These are phyloP conservation scores for Pilatotrama ljubarskyi DNA, from an alignment of 768 basidiomycete species.

Conservation along the genomic window DNA sequence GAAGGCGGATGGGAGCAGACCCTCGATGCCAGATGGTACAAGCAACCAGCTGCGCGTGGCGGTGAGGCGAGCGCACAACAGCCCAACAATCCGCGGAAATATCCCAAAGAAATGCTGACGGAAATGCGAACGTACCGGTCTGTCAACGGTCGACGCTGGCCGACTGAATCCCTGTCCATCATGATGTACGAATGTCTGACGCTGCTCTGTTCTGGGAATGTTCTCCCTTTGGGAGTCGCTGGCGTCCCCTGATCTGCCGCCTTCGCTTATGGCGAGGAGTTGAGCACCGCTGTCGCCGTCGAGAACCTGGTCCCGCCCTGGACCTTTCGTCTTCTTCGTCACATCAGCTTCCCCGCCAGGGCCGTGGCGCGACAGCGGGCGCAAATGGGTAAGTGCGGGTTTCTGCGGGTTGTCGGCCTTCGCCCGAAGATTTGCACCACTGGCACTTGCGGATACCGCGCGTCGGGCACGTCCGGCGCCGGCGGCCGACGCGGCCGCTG, in stretches of 20 bases:
- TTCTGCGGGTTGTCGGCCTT: conserved; percentile 10
- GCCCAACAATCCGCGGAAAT: background rate
- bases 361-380: conserved; percentile 7
- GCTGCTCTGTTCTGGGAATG: conserved; percentile 13
- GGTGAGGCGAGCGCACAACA: background rate
- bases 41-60: background rate
- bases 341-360: conserved; percentile 3
- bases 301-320: background rate
- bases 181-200: background rate
- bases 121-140: conserved; percentile 17
- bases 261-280: conserved; percentile 6
- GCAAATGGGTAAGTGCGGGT: background rate
- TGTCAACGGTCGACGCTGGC: conserved; percentile 2
- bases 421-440: conserved; percentile 12
- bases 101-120: background rate
- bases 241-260: conserved; percentile 22
- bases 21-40: background rate
- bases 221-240: conserved; percentile 14
- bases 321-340: background rate
- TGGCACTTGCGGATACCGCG: conserved; percentile 12
- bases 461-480: conserved; percentile 12
- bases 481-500: conserved; percentile 12
- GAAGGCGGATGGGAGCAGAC: background rate
- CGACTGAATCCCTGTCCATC: conserved; percentile 7
- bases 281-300: background rate